Base-by-base conservation (phyloP, 2,329 filamentous ascomycete species). In the Dothidotthia symphoricarpi region DNA sequence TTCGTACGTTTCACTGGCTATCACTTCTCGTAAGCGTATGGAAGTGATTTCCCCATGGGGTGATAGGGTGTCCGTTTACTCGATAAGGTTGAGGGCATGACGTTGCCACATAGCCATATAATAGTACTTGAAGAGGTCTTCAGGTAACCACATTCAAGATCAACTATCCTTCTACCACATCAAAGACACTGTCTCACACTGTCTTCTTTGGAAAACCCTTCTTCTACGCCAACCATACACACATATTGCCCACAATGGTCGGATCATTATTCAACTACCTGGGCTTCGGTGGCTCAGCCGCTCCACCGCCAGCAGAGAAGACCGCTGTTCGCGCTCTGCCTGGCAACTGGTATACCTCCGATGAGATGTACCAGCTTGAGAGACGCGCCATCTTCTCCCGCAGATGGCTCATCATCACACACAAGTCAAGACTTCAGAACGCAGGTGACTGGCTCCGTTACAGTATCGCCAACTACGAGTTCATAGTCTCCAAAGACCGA, bases 401-500 rank as follows among this genome's bases (percentile, higher is more conserved):
- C 49, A 73, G 74, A 51, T 80, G 76, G 77, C 69, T 76, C 24
- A 70, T 79, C 28, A 72, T 74, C 16, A 80, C 77, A 36, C 71
- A 81, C 69, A 67, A 72, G 49, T 65, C 66, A 37, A 69, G 76
- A 39, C 64, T 80, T 28, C 57, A 59, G 40, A 73, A 78, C 32
- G 51, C 69, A 6, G 80, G 80, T 4, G 76, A 81, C 55, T 83
- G 75, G 63, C 68, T 80, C 17, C 71, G 74, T 14, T 81, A 70
- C 29, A 61, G 62, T 26, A 67, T 64, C 24, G 59, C 67, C 15
- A 67, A 71, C 43, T 70, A 72, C 60, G 68, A 76, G 16, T 50
- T 63, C 30, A 45, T 62, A 25, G 50, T 73, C 3, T 61, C 69
- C 25, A 55, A 57, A 19, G 61, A 65, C 14, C 64, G 63, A 15